These are phyloP conservation scores for Cladobotryum mycophilum DNA, from an alignment of 2,329 filamentous ascomycete species.

Conservation along the genomic window DNA sequence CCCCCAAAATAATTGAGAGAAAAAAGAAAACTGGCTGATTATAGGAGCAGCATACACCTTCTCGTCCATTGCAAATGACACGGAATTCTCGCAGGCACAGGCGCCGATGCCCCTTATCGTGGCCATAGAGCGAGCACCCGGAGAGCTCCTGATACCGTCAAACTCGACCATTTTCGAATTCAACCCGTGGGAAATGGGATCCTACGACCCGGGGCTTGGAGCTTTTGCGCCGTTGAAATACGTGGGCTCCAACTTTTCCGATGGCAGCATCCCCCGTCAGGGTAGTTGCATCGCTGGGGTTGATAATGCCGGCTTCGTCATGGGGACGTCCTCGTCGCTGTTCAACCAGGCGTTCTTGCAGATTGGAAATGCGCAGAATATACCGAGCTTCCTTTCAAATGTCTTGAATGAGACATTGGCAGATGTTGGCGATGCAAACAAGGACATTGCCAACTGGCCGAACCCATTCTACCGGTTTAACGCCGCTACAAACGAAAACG, in stretches of 20 bases:
- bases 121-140: slow-evolving; percentile 59
- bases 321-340: slow-evolving; percentile 78
- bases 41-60: slow-evolving; percentile 57
- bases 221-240: slow-evolving; percentile 67
- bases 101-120: slow-evolving; percentile 70
- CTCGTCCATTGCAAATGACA: slow-evolving; percentile 53
- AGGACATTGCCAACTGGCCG: slow-evolving; percentile 70
- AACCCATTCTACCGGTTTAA: slow-evolving; percentile 71
- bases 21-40: neutral
- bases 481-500: slow-evolving; percentile 51
- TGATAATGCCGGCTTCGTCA: slow-evolving; percentile 75
- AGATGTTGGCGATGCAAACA: slow-evolving; percentile 49
- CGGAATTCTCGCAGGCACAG: slow-evolving; percentile 55
- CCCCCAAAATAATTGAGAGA: neutral
- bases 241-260: slow-evolving; percentile 65
- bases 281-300: slow-evolving; percentile 68
- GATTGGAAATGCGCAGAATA: slow-evolving; percentile 38
- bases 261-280: slow-evolving; percentile 49
- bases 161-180: slow-evolving; percentile 75
- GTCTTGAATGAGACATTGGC: slow-evolving; percentile 47
- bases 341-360: slow-evolving; percentile 74
- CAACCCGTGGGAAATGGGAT: slow-evolving; percentile 73
- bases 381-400: slow-evolving; percentile 44
- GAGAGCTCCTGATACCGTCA: slow-evolving; percentile 53
- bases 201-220: slow-evolving; percentile 65